Evolutionary conservation across 257 asterid species (phyloP), one percentile per base, ranked within the genome.

Genomic region (Leonotis leonurus): DNA sequence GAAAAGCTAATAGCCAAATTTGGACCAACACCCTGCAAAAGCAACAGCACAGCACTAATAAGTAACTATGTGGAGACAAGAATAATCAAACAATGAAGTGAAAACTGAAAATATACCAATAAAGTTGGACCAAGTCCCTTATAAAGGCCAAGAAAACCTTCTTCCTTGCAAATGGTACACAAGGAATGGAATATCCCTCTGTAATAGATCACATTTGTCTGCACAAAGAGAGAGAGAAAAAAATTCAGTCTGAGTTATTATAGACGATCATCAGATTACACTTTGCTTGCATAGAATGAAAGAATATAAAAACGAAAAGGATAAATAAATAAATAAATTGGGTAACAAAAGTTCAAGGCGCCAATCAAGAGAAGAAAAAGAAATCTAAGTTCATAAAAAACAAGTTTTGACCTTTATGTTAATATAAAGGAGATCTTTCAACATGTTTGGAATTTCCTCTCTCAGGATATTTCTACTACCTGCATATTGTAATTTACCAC

Each of bases 121-220:
- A 86, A 71, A 68, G 95, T 81, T 45, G 95, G 90, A 59, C 90
- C 96, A 66, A 89, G 92, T 73, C 95, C 96, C 74, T 84, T 86
- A 67, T 89, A 89, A 59, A 89, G 90, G 60, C 93, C 86, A 45
- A 53, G 27, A 46, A 75, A 62, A 37, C 96, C 90, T 79, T 89
- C 95, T 53, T 89, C 96, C 75, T 78, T 85, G 81, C 80, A 62
- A 65, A 89, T 86, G 59, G 95, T 86, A 51, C 65, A 56, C 70
- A 89, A 56, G 44, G 96, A 78, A 69, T 86, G 96, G 67, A 73
- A 70, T 70, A 89, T 89, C 44, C 96, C 96, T 67, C 78, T 80
- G 59, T 89, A 82, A 69, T 89, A 86, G 9, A 73, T 70, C 18
- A 77, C 81, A 57, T 84, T 86, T 65, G 64, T 89, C 96, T 84